Evolutionary conservation across 352 stramenopile genomes (phyloP), one percentile per base, ranked within the genome.

Genomic region (Pythium periplocum): DNA sequence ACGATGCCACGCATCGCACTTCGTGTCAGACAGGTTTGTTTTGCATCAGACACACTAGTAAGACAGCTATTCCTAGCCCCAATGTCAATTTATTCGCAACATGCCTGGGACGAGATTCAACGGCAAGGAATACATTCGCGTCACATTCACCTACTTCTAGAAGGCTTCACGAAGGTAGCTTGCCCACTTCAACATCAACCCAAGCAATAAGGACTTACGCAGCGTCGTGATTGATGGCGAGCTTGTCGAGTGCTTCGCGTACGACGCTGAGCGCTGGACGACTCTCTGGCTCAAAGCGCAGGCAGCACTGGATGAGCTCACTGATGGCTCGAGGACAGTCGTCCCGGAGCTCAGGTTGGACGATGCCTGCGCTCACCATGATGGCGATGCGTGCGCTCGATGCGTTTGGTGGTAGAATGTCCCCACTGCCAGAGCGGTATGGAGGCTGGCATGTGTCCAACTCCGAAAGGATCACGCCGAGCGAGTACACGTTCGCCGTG

Each of bases 381-480:
- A 78, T 48, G 5, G 74, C 72, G 8, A 85, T 73, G 50, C 79
- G 66, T 32, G 74, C 64, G 17, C 65, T 66, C 1, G 55, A 68
- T 5, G 51, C 11, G 42, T 75, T 46, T 26, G 45, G 6, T 11
- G 52, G 52, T 17, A 58, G 40, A 48, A 53, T 53, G 41, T 41
- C 67, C 31, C 77, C 72, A 53, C 80, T 60, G 4, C 69, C 74
- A 4, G 55, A 60, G 11, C 57, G 51, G 35, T 78, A 84, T 6
- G 75, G 75, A 5, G 69, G 52, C 47, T 80, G 55, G 12, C 72
- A 78, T n/a, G 75, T 84, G 40, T 86, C 75, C 5, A 86, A 57
- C 43, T 86, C 75, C 0, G 72, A 83, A n/a, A 86, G 47, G 36
- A 86, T 32, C 12, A 83, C 69, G 37, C 75, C 75, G 1, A 86